A percentile compares a stretch with the other conserved stretches of the same genome.
phyloP scores from a whole-genome alignment of 1,284 basidiomycete species.

The Tranzscheliella williamsii region DNA sequence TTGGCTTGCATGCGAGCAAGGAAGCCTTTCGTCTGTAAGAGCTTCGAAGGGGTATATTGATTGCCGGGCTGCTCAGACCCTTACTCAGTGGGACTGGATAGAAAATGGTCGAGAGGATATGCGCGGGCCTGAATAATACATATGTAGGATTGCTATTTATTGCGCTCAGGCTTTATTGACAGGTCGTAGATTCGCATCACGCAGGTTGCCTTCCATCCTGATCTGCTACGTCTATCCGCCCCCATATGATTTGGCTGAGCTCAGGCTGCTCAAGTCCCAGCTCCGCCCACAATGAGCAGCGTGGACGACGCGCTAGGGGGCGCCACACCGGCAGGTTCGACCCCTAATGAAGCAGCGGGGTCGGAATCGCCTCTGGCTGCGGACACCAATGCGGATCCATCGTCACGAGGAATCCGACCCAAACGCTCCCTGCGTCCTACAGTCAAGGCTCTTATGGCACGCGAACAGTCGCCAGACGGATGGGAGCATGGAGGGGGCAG shows the following conservation, averaged over 20 bases:
- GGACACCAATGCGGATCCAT: slow-evolving; percentile 1
- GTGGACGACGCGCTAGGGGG: not conserved
- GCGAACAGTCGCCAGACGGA: slow-evolving; percentile 37
- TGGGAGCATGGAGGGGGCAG: slow-evolving; percentile 33
- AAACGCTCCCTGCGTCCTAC: slow-evolving; percentile 31
- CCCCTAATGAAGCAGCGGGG: slow-evolving; percentile 23
- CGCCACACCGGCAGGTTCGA: not conserved
- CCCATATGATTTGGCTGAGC: not conserved
- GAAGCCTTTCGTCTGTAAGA: too few species aligned
- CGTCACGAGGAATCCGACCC: slow-evolving; percentile 14
- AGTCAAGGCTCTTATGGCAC: slow-evolving; percentile 30
- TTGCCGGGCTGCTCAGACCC: too few species aligned
- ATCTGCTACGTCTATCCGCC: not conserved
- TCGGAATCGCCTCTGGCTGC: slow-evolving; percentile 21
- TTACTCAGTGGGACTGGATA: too few species aligned
- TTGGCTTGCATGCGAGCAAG: too few species aligned
- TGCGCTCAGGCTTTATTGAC: too few species aligned
- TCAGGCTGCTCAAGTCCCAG: too few species aligned
- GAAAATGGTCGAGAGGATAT: too few species aligned
- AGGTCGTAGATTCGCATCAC: too few species aligned
- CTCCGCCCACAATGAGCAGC: not conserved
- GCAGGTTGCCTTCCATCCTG: not conserved
- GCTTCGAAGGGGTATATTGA: too few species aligned
- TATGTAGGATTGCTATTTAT: too few species aligned
- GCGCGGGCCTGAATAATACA: too few species aligned